Conservation (phyloP, 495 filamentous ascomycete species). For the Xanthoparmelia taractica region DNA sequence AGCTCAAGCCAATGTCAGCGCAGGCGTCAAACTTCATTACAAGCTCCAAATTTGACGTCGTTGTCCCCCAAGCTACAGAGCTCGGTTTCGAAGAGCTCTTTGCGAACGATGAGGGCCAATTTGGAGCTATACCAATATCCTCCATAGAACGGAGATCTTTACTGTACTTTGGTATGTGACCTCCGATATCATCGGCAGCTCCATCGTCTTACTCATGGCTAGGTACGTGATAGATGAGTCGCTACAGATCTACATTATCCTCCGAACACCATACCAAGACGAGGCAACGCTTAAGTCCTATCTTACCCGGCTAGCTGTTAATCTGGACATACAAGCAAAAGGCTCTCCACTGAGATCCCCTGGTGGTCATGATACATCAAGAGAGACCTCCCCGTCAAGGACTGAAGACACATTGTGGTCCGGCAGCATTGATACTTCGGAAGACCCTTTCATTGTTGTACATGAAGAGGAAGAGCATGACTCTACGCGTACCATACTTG, state of each 20-base stretch:
- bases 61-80: slow-evolving; percentile 64
- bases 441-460: slow-evolving; percentile 55
- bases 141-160: slow-evolving; percentile 46
- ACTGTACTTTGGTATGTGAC: slow-evolving; percentile 62
- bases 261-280: slow-evolving; percentile 58
- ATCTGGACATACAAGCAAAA: slow-evolving; percentile 62
- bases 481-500: slow-evolving; percentile 52
- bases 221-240: slow-evolving; percentile 64
- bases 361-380: slow-evolving; percentile 28
- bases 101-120: slow-evolving; percentile 41
- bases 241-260: slow-evolving; percentile 61
- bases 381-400: slow-evolving; percentile 29
- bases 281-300: slow-evolving; percentile 51
- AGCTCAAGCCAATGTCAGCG: slow-evolving; percentile 9
- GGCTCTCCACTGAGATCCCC: slow-evolving; percentile 45
- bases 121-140: slow-evolving; percentile 39
- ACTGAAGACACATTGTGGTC: slow-evolving; percentile 60
- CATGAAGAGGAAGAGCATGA: slow-evolving; percentile 49
- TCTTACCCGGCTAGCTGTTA: slow-evolving; percentile 56
- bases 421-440: slow-evolving; percentile 48
- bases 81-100: slow-evolving; percentile 58
- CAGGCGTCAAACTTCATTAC: slow-evolving; percentile 52
- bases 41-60: slow-evolving; percentile 64
- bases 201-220: slow-evolving; percentile 53
- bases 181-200: slow-evolving; percentile 24